These are phyloP conservation scores for Oxyria digyna DNA, from an alignment of 148 eudicot species.

Conservation along the genomic window DNA sequence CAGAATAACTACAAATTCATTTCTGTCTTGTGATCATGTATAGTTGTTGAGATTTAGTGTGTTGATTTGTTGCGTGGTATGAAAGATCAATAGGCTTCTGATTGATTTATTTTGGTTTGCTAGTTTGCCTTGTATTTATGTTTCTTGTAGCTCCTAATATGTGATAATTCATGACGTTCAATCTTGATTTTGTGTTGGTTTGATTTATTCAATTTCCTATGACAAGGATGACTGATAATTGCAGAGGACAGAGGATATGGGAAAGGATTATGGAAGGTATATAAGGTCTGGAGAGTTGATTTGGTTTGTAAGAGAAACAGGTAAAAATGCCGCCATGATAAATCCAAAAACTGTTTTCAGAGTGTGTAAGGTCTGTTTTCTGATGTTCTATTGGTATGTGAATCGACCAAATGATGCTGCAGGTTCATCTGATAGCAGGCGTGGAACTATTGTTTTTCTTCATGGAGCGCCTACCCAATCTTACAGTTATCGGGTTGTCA, in stretches of 20 bases:
- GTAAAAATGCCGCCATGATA: constrained; percentile 19
- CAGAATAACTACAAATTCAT: not conserved
- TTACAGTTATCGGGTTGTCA: constrained; percentile 84
- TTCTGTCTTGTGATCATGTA: not conserved
- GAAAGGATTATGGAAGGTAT: constrained; percentile 77
- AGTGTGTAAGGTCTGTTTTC: not conserved
- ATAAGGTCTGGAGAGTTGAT: constrained; percentile 60
- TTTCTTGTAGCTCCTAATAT: not conserved
- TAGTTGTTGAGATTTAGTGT: not conserved
- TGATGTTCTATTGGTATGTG: not conserved
- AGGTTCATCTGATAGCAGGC: constrained; percentile 65
- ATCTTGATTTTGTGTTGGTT: not conserved
- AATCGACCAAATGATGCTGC: constrained; percentile 13
- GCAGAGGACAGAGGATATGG: constrained; percentile 88
- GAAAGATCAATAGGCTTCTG: not conserved
- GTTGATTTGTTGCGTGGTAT: not conserved
- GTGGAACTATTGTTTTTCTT: constrained; percentile 79
- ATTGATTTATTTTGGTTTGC: not conserved
- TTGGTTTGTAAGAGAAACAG: constrained; percentile 99
- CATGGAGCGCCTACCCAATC: constrained; percentile 99
- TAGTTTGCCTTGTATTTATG: not conserved
- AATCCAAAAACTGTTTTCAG: not conserved
- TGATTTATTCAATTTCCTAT: not conserved
- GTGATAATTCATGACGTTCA: not conserved
- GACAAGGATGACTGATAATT: constrained; percentile 7